Evolutionary conservation across 768 basidiomycete genomes (phyloP), one percentile per base, ranked within the genome.

Genomic region (Trametes cingulata): DNA sequence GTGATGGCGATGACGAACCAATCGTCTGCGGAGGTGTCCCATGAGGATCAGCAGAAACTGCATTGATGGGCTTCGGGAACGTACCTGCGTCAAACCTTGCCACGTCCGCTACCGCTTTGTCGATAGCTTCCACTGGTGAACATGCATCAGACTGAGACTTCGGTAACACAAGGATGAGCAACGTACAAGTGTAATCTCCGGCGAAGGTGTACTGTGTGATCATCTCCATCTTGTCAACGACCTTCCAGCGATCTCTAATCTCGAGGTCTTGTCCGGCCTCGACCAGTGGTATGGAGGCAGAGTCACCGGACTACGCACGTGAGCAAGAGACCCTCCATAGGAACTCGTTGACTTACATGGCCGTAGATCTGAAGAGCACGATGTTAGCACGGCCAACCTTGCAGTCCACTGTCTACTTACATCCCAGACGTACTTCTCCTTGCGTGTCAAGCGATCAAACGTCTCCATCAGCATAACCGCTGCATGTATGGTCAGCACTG

Each of bases 341-440:
- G 20, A 15, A 20, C n/a, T 15, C 27, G 19, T 20, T 8, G 25
- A 69, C 83, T 72, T 73, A 86, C 85, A 72, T 88, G 86, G 8
- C 81, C 86, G 63, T 79, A 83, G 65, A 88, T 85, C 85, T 87
- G 62, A 6, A 51, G 3, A 2, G 50, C 7, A 9, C 17, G 35
- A n/a, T 60, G 24, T 33, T 10, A 29, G 39, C 14, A 22, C 33
- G 12, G 56, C 45, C 58, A 58, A 58, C 46, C 20, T n/a, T 7
- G 41, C 45, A 22, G 39, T 14, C 35, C 42, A 33, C 35, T 5
- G 9, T 24, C 15, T 1, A 78, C 85, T 73, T 64, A 87, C 86
- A 79, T 88, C 87, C 87, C 87, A 88, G n/a, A 82, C 81, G 67
- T 86, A 88, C 70, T 88, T 88, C 61, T 87, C 85, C 69, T 86